These are phyloP conservation scores for Helianthus tuberosus DNA, from an alignment of 129 eudicot genomes.

Conservation along the genomic window DNA sequence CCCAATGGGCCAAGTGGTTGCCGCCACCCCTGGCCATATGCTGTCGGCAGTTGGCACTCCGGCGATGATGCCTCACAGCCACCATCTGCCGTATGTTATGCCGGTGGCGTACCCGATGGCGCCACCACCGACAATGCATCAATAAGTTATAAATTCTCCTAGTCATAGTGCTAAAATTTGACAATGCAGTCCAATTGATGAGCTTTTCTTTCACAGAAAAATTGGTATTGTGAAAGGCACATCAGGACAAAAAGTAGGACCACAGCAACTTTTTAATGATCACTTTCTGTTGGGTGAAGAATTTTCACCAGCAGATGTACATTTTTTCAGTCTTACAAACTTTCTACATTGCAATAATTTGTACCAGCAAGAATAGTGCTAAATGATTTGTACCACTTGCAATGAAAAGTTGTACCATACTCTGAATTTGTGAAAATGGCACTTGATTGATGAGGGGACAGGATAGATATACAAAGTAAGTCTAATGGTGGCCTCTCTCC, in stretches of 20 bases:
- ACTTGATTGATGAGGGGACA: conserved; percentile 29
- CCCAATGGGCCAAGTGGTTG: conserved; percentile 81
- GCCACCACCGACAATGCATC: conserved; percentile 80
- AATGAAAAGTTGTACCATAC: conserved; percentile 21
- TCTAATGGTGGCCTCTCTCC: conserved; percentile 36
- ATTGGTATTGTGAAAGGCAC: conserved; percentile 44
- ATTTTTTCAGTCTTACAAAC: conserved; percentile 32
- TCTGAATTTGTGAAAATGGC: conserved; percentile 16
- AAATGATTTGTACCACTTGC: conserved; percentile 28
- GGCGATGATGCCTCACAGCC: conserved; percentile 77
- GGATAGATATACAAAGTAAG: conserved; percentile 25
- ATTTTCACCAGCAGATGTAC: conserved; percentile 40
- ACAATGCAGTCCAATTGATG: conserved; percentile 34
- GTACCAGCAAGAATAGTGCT: conserved; percentile 30
- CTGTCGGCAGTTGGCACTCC: conserved; percentile 96
- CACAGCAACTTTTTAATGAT: conserved; percentile 39
- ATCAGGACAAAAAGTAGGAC: conserved; percentile 39
- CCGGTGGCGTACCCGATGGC: conserved; percentile 86
- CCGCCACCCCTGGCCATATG: conserved; percentile 64
- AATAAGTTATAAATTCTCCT: conserved; percentile 31
- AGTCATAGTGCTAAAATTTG: conserved; percentile 36
- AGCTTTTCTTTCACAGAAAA: conserved; percentile 37
- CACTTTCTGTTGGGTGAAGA: conserved; percentile 46
- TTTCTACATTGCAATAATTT: conserved; percentile 20
- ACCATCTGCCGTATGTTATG: conserved; percentile 72